A percentile compares a stretch with the other conserved stretches of the same genome.
phyloP scores from a whole-genome alignment of 345 rosid species.

The Arabidopsis suecica region DNA sequence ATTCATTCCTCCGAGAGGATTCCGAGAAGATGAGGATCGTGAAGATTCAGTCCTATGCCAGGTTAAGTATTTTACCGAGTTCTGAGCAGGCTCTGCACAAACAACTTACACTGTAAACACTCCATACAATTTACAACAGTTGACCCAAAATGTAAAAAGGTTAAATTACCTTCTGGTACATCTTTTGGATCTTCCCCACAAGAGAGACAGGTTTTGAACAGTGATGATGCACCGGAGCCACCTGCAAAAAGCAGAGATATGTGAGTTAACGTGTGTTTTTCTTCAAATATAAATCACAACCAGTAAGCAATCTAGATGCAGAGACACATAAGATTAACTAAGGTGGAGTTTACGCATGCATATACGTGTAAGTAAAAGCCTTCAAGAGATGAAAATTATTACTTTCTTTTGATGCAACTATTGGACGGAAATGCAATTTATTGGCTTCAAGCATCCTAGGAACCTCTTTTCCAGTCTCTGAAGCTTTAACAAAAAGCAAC shows the following conservation, averaged over 20 bases:
- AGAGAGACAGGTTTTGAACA: slow-evolving; percentile 79
- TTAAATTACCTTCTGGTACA: slow-evolving; percentile 70
- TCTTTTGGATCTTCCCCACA: slow-evolving; percentile 81
- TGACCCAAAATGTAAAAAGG: background rate
- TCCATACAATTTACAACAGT: slow-evolving; percentile 21
- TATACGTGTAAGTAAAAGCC: background rate
- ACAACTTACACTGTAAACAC: slow-evolving; percentile 39
- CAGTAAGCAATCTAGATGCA: slow-evolving; percentile 4
- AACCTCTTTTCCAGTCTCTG: slow-evolving; percentile 91
- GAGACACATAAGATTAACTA: background rate
- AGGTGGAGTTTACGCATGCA: background rate
- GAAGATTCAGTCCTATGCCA: slow-evolving; percentile 95
- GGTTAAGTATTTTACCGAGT: slow-evolving; percentile 68
- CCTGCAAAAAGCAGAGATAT: slow-evolving; percentile 50
- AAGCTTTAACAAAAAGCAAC: slow-evolving; percentile 77
- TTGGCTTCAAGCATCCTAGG: slow-evolving; percentile 99
- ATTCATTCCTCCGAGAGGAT: slow-evolving; percentile 69
- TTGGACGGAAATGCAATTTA: slow-evolving; percentile 84
- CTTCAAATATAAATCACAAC: background rate
- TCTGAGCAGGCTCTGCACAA: slow-evolving; percentile 69
- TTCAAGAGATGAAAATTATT: slow-evolving; percentile 42
- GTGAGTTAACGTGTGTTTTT: background rate
- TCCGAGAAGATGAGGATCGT: slow-evolving; percentile 77
- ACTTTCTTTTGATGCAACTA: slow-evolving; percentile 65
- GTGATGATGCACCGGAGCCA: slow-evolving; percentile 52